Conservation (phyloP, 345 rosid species). For the Pugionium cornutum region DNA sequence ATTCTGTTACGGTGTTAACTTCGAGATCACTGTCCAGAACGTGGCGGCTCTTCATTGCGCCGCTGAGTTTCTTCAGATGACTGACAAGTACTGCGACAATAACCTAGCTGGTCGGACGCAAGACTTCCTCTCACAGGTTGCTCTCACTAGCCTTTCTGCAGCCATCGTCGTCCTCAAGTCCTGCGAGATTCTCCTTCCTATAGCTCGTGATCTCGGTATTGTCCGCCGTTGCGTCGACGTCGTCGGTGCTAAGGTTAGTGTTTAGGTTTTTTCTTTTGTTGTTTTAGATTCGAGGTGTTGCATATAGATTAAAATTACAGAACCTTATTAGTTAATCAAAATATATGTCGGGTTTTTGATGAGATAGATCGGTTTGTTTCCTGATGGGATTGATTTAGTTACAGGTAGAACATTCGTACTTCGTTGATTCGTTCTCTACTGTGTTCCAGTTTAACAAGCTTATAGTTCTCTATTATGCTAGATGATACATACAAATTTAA, state of each 20-base stretch:
- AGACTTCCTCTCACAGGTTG: slow-evolving; percentile 82
- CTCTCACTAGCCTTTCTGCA: slow-evolving; percentile 79
- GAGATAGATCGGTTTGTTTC: too few relatives aligned
- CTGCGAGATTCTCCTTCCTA: slow-evolving; percentile 72
- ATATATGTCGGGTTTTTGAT: too few relatives aligned
- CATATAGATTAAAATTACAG: too few relatives aligned
- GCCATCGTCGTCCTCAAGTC: slow-evolving; percentile 86
- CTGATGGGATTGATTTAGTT: too few relatives aligned
- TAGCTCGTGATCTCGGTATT: slow-evolving; percentile 66
- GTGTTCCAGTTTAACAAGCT: not conserved
- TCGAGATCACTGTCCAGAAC: slow-evolving; percentile 91
- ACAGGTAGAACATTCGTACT: too few relatives aligned
- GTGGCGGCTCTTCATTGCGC: slow-evolving; percentile 92
- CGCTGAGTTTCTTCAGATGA: slow-evolving; percentile 87
- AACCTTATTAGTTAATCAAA: too few relatives aligned
- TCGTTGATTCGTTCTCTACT: not conserved
- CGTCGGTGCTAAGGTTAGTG: slow-evolving; percentile 54
- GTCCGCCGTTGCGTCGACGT: slow-evolving; percentile 75
- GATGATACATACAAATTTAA: too few relatives aligned
- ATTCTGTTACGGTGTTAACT: slow-evolving; percentile 93
- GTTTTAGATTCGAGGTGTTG: too few relatives aligned
- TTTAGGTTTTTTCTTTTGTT: too few relatives aligned
- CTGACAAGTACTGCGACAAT: slow-evolving; percentile 62
- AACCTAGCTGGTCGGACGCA: slow-evolving; percentile 86
- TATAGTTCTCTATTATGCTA: not conserved